phyloP scores from a whole-genome alignment of 106 monocot genomes.

The Platanthera zijinensis region DNA sequence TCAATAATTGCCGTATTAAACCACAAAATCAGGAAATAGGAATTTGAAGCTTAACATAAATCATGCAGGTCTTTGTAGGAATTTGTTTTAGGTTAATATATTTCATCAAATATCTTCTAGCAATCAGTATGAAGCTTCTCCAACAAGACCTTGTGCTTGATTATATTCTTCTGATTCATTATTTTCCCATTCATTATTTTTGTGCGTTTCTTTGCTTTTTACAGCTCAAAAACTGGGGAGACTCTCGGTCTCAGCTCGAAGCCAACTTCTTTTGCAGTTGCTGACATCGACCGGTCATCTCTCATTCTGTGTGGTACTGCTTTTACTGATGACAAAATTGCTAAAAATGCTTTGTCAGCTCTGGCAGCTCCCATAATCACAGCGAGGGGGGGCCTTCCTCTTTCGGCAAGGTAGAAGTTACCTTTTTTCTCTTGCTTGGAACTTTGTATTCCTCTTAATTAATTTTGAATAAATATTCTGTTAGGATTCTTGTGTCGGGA shows the following conservation, averaged over 20 bases:
- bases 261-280: constrained; percentile 51
- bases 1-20: neutral
- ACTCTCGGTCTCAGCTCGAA: constrained; percentile 42
- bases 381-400: constrained; percentile 74
- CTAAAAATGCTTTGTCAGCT: constrained; percentile 62
- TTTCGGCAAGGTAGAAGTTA: constrained; percentile 50
- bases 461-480: constrained; percentile 9
- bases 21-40: neutral
- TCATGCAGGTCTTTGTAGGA: neutral
- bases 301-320: constrained; percentile 82
- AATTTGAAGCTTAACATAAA: constrained; percentile 1
- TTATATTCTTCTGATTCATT: neutral
- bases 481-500: constrained; percentile 54
- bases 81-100: neutral
- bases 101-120: neutral
- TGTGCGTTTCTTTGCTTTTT: constrained; percentile 4
- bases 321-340: constrained; percentile 48
- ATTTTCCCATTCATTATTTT: neutral
- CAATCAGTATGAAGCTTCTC: neutral
- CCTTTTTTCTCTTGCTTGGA: neutral
- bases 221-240: constrained; percentile 37
- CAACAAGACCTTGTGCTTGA: neutral
- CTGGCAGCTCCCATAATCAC: constrained; percentile 71
- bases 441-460: neutral
- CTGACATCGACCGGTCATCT: constrained; percentile 73